Conservation (phyloP, 2,329 filamentous ascomycete genomes). For the Diplodia sapinea region DNA sequence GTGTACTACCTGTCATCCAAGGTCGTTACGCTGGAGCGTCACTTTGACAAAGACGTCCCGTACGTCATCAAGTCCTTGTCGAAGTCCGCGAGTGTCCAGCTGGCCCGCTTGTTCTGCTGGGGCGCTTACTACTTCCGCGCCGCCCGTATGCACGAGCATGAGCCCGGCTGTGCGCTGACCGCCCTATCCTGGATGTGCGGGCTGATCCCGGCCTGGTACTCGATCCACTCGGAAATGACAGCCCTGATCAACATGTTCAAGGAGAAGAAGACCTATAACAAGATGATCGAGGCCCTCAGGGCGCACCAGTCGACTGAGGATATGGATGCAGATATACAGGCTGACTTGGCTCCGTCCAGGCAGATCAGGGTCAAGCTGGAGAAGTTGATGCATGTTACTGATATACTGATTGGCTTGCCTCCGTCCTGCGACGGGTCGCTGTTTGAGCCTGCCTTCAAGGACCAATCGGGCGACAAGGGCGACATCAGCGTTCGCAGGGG, state of each 20-base stretch:
- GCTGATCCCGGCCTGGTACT: background rate
- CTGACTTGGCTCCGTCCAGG: too few species aligned
- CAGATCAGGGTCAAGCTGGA: background rate
- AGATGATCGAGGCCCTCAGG: too few species aligned
- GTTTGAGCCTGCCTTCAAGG: background rate
- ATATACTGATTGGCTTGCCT: background rate
- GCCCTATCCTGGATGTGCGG: background rate
- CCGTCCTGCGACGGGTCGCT: background rate
- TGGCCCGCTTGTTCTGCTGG: background rate
- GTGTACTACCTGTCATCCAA: background rate
- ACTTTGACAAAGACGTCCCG: accelerated
- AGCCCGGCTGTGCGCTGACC: background rate
- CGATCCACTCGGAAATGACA: too few species aligned
- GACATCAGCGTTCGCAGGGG: background rate
- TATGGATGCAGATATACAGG: background rate
- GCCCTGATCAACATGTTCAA: background rate
- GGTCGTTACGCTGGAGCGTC: background rate
- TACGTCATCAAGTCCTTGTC: background rate
- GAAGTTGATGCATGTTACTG: background rate
- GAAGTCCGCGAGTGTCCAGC: background rate
- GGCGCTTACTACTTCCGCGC: background rate
- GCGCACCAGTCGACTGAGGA: background rate
- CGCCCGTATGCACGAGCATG: background rate
- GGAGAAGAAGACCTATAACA: background rate
- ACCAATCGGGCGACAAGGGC: background rate